Evolutionary conservation across 2,329 filamentous ascomycete species (phyloP), one percentile per base, ranked within the genome.

Genomic region (Alternaria tenuissima): DNA sequence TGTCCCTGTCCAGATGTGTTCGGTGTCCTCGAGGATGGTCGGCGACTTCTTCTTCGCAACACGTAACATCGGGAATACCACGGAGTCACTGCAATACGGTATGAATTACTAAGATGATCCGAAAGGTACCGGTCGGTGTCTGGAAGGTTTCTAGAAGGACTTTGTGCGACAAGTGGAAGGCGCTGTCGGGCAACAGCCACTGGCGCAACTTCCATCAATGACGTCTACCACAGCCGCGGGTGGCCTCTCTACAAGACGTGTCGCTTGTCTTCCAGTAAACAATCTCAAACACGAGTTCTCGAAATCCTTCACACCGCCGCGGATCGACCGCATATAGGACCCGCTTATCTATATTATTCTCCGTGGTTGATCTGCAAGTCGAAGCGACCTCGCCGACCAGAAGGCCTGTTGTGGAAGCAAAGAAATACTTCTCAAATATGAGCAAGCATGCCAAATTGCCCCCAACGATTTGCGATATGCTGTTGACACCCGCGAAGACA

Each of bases 331-430:
- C 26, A 48, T 16, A 24, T 28, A 36, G 52, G 49, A 44, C 16
- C 54, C 46, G 39, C 42, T 34, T 52, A 20, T 36, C 32, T 26
- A n/a, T 9, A 55, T 56, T 26, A 26, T 49, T 49, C 30, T 36
- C 46, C 46, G 46, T 24, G 46, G 14, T 36, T n/a, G 22, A 49
- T 38, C 46, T 49, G 46, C 46, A 49, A 16, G 30, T 14, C 30
- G 36, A 36, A 41, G 18, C 55, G 47, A 62, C 55, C 55, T 62
- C 55, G 59, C 55, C 59, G 59, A 62, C 59, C 46, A 55, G 24
- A 46, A 47, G 44, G 26, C 36, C 47, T 51, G 39, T 38, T 38
- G 20, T 52, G 39, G 41, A 46, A 49, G 41, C 14, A 36, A 52
- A 30, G 30, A 36, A 56, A 28, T 39, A 24, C 18, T 57, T 54